Evolutionary conservation across 306 rosid genomes (phyloP).

Genomic region (Cucumis hystrix): DNA sequence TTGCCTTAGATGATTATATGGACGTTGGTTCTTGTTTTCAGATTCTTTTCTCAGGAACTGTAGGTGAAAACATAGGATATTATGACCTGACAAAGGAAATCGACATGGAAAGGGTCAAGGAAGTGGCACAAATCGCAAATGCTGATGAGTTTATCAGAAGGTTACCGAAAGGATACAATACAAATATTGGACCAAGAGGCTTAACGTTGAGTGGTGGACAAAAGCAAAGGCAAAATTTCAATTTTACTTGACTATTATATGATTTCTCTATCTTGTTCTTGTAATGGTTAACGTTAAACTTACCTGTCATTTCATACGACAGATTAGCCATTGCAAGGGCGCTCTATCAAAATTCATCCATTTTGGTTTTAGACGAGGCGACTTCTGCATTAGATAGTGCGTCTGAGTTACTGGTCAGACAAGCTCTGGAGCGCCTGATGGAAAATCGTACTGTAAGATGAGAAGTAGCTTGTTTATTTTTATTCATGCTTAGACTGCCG

Average conservation of each 20-base stretch:
- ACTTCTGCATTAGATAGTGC: constrained; percentile 80
- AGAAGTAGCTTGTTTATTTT: neutral
- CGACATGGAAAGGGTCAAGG: constrained; percentile 58
- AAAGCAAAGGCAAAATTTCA: constrained; percentile 53
- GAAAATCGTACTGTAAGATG: constrained; percentile 60
- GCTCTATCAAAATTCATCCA: constrained; percentile 60
- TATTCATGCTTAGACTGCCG: neutral
- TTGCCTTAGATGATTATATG: neutral
- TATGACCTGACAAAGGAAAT: constrained; percentile 51
- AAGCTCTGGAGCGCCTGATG: constrained; percentile 68
- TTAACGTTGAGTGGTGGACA: constrained; percentile 86
- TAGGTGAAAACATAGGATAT: constrained; percentile 87
- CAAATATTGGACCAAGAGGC: constrained; percentile 84
- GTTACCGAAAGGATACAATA: constrained; percentile 64
- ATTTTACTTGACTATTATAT: constrained; percentile 3
- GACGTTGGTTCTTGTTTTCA: constrained; percentile 9
- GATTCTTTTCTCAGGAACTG: constrained; percentile 85
- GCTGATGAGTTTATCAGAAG: constrained; percentile 69
- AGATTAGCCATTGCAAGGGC: constrained; percentile 88
- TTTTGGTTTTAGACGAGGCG: constrained; percentile 79
- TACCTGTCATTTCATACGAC: constrained; percentile 15
- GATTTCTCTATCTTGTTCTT: neutral
- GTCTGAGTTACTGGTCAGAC: constrained; percentile 64
- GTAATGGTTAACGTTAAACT: neutral
- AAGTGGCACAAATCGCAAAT: constrained; percentile 62